Percentiles rank a stretch among this genome's conserved stretches.
Evolutionary conservation across 495 filamentous ascomycete species (phyloP).

Genomic region (Talaromyces ruber): DNA sequence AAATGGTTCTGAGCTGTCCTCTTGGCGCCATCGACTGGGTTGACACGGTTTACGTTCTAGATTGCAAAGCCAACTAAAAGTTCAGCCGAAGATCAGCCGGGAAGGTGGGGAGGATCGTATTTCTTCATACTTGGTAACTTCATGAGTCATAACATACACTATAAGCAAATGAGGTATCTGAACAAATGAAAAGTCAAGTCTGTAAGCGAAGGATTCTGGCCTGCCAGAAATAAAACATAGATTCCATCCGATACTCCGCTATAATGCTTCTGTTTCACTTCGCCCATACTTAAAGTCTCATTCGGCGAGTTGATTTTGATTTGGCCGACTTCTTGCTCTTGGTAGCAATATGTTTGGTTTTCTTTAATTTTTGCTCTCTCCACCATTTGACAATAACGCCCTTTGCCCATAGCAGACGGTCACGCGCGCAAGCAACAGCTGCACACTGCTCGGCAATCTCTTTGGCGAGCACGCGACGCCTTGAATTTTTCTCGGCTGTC

Average conservation of each 20-base stretch:
- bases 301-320: background rate
- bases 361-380: conserved; percentile 15
- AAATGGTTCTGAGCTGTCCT: background rate
- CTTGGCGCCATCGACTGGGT: background rate
- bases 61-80: background rate
- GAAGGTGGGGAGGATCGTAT: background rate
- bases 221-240: background rate
- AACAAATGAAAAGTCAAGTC: background rate
- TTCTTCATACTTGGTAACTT: background rate
- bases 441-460: conserved; percentile 39
- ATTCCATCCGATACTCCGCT: background rate
- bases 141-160: background rate
- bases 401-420: conserved; percentile 41
- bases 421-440: conserved; percentile 30
- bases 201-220: background rate
- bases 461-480: conserved; percentile 30
- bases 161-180: background rate
- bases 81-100: background rate
- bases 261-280: background rate
- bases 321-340: background rate
- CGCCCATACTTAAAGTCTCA: background rate
- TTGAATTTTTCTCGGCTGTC: conserved; percentile 14
- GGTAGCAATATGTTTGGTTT: background rate
- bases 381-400: conserved; percentile 38
- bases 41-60: background rate